Evolutionary conservation across 2,329 filamentous ascomycete genomes (phyloP), one percentile per base, ranked within the genome.

Genomic region (Triangularia setosa): DNA sequence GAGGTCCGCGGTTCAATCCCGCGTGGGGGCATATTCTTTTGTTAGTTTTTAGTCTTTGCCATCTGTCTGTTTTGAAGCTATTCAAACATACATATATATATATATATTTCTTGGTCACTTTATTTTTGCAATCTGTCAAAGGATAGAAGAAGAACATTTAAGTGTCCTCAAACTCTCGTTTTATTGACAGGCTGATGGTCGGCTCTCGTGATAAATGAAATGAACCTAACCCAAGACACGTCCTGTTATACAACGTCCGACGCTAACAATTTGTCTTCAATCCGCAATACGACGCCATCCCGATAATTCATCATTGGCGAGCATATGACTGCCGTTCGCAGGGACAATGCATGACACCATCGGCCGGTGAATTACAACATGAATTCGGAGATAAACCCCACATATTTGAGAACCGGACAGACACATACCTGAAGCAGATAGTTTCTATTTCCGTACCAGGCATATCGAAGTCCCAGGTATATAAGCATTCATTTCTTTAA

Each of bases 1-100:
- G 53, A 65, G 64, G 61, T 63, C 60, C 60, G 53, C 64, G 60
- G 60, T 65, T 65, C 64, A 63, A 65, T 65, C 61, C 64, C 60
- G 64, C 53, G 64, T 65, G 40, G 57, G 52, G 61, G 64, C 60
- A 65, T 14, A 21, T 57, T 21, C 18, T 56, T 60, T 64, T 60
- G 55, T 0, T 18, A 3, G 16, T 24, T 55, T 55, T 55, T 55
- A 6, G 52, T 55, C 11, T 16, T 55, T 16, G 12, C 16, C n/a
- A n/a, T 18, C 12, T 16, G n/a, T 16, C n/a, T 2, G 6, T 8
- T 25, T 2, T 55, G 52, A 55, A 55, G 52, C 52, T 55, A 55
- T 55, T 27, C 24, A n/a, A 23, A 55, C 23, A 27, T 21, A 18
- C 4, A n/a, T n/a, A 6, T 0, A 5, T n/a, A n/a, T n/a, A n/a